Conservation (phyloP, 2,329 filamentous ascomycete genomes). For the Fusarium anguioides region DNA sequence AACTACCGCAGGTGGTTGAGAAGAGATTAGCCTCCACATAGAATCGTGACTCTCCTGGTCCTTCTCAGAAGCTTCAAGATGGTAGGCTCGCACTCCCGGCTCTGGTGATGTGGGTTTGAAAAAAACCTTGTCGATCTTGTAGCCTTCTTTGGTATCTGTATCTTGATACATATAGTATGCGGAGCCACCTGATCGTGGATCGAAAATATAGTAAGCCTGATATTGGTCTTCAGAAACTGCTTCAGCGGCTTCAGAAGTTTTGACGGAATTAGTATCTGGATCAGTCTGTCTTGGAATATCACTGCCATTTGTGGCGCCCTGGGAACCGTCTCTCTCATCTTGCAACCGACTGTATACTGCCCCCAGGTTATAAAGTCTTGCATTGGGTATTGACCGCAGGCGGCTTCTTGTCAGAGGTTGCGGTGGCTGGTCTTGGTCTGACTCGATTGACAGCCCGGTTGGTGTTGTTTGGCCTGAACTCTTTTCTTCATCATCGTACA, state of each 20-base stretch:
- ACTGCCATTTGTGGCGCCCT: slow-evolving; percentile 32
- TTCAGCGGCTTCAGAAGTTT: neutral
- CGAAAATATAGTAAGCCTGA: slow-evolving; percentile 36
- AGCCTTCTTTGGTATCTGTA: slow-evolving; percentile 12
- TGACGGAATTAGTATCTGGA: slow-evolving; percentile 1
- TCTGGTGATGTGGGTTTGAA: slow-evolving; percentile 17
- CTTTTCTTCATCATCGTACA: neutral
- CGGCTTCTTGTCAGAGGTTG: slow-evolving; percentile 24
- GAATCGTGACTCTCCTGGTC: slow-evolving; percentile 20
- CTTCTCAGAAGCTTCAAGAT: slow-evolving; percentile 21
- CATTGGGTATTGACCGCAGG: slow-evolving; percentile 18
- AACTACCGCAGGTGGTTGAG: neutral
- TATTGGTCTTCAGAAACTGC: neutral
- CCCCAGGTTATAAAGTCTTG: slow-evolving; percentile 26
- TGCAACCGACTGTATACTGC: slow-evolving; percentile 7
- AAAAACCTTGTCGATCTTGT: slow-evolving; percentile 19
- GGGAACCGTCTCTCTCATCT: slow-evolving; percentile 20
- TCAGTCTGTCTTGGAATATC: slow-evolving; percentile 12
- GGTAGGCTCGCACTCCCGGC: slow-evolving; percentile 13
- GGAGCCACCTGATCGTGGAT: slow-evolving; percentile 21
- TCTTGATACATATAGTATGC: slow-evolving; percentile 32
- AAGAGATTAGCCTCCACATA: slow-evolving; percentile 6
- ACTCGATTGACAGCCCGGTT: neutral
- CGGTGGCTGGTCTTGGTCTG: neutral
- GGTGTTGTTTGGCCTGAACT: neutral